A percentile compares a stretch with the other conserved stretches of the same genome.
phyloP scores from a whole-genome alignment of 129 eudicot species.

The Logfia minima region DNA sequence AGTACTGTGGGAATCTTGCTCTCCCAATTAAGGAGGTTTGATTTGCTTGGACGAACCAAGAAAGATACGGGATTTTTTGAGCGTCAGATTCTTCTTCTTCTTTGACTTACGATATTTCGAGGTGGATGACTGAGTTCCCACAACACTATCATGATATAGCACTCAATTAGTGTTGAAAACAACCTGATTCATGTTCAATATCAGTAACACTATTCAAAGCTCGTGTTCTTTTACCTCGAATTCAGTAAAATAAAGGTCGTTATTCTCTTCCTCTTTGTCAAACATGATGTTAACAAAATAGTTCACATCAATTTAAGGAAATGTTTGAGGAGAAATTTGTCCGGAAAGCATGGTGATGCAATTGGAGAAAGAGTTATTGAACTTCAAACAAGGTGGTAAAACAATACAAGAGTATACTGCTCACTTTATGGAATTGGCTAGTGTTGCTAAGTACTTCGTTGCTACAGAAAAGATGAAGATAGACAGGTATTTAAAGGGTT shows the following conservation, averaged over 20 bases:
- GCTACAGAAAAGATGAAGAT: neutral
- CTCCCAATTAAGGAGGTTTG: no score
- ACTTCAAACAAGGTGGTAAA: neutral
- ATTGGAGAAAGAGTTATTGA: neutral
- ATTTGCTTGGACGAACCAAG: no score
- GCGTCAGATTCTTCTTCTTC: no score
- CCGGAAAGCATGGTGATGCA: constrained; percentile 7
- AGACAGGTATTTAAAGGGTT: neutral
- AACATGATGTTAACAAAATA: no score
- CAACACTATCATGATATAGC: constrained; percentile 95
- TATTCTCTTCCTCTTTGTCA: no score
- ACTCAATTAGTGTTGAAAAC: constrained; percentile 83
- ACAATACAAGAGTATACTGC: neutral
- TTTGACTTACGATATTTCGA: no score
- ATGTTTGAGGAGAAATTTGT: neutral
- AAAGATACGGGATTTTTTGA: no score
- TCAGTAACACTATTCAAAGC: no score
- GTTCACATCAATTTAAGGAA: neutral
- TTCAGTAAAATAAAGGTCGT: no score
- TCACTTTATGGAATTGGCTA: neutral
- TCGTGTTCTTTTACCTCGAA: no score
- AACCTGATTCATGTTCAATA: constrained; percentile 65
- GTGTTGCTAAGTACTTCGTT: neutral
- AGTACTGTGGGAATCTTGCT: constrained; percentile 91
- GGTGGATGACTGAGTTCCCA: constrained; percentile 98